phyloP scores from a whole-genome alignment of 257 asterid genomes.

The Henckelia pumila region DNA sequence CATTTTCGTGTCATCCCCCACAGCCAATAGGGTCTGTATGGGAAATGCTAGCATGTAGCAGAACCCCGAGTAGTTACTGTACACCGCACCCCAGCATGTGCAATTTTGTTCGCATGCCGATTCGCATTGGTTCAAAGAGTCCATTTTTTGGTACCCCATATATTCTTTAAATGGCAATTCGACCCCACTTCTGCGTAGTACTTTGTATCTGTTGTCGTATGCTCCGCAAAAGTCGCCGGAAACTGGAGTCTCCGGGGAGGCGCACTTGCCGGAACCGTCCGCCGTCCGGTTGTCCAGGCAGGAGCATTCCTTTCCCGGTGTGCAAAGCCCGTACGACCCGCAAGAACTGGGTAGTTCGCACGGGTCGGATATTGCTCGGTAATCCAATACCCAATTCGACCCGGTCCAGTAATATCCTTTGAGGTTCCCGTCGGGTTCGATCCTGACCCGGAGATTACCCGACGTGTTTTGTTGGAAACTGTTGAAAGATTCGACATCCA shows the following conservation, averaged over 20 bases:
- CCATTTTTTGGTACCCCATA: slow-evolving; percentile 50
- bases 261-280: slow-evolving; percentile 39
- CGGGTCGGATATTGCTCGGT: slow-evolving; percentile 52
- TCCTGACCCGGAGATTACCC: slow-evolving; percentile 60
- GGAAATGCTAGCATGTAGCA: slow-evolving; percentile 81
- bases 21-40: slow-evolving; percentile 49
- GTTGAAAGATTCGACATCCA: slow-evolving; percentile 69
- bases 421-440: slow-evolving; percentile 77
- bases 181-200: slow-evolving; percentile 52
- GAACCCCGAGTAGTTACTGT: slow-evolving; percentile 82
- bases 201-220: slow-evolving; percentile 34
- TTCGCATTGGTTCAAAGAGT: slow-evolving; percentile 50
- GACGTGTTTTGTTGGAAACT: slow-evolving; percentile 53
- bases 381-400: slow-evolving; percentile 65
- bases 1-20: slow-evolving; percentile 58
- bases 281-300: slow-evolving; percentile 57
- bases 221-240: slow-evolving; percentile 55
- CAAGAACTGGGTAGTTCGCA: slow-evolving; percentile 76
- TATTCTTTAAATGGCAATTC: slow-evolving; percentile 77
- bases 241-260: slow-evolving; percentile 21
- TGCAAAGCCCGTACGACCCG: slow-evolving; percentile 74
- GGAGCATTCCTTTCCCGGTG: slow-evolving; percentile 59
- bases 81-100: slow-evolving; percentile 89
- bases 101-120: slow-evolving; percentile 60
- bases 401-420: slow-evolving; percentile 92